Percentiles rank a stretch among this genome's conserved stretches.
Conservation (phyloP, 108 stramenopile species). For the Licmophora abbreviata region DNA sequence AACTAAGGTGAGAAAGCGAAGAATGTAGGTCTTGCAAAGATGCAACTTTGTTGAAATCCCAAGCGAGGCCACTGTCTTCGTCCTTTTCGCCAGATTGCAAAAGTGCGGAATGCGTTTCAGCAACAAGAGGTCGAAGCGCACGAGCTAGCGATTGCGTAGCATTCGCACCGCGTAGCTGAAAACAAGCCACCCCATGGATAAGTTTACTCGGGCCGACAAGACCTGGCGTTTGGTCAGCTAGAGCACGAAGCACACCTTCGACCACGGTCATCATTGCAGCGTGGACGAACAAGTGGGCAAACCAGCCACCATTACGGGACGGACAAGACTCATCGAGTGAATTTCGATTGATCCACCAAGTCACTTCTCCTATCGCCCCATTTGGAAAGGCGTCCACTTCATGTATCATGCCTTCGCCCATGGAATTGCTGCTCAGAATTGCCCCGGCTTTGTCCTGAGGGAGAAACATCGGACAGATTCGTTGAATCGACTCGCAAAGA, state of each 20-base stretch:
- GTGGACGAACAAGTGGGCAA: too few relatives aligned
- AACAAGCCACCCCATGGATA: neutral
- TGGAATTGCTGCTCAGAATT: slow-evolving; percentile 1
- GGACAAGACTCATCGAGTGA: neutral
- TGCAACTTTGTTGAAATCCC: too few relatives aligned
- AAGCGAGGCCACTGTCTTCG: too few relatives aligned
- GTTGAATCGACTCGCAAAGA: neutral
- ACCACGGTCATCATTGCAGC: neutral
- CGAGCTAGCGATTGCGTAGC: neutral
- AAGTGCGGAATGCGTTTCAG: too few relatives aligned
- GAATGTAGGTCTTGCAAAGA: too few relatives aligned
- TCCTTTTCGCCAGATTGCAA: too few relatives aligned
- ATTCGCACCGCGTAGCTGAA: neutral
- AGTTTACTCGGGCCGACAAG: neutral
- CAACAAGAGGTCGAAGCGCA: too few relatives aligned
- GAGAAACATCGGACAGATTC: neutral
- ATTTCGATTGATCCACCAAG: slow-evolving; percentile 10
- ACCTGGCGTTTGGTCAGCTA: too few relatives aligned
- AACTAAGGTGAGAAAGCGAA: too few relatives aligned
- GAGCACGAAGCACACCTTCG: neutral
- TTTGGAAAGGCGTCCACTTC: slow-evolving; percentile 23
- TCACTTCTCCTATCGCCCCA: slow-evolving; percentile 28
- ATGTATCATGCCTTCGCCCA: slow-evolving; percentile 22
- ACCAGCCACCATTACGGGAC: too few relatives aligned
- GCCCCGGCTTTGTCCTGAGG: neutral